phyloP scores from a whole-genome alignment of 2,329 filamentous ascomycete genomes.

The Nemania diffusa region DNA sequence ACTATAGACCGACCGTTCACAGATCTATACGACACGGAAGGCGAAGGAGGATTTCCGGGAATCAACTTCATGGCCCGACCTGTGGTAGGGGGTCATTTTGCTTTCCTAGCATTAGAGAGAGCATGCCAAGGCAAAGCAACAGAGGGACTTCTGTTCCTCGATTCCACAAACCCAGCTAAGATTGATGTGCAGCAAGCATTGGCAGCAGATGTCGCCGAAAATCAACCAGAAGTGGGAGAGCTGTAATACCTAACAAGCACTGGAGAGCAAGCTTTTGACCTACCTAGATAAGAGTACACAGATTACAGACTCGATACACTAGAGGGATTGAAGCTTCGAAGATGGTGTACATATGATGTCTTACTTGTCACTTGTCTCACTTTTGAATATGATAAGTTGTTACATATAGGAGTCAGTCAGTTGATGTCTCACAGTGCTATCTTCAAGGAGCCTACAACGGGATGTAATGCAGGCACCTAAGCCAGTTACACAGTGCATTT shows the following conservation, averaged over 20 bases:
- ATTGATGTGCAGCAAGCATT: slow-evolving; percentile 52
- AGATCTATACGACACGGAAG: slow-evolving; percentile 85
- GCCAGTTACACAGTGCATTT: background rate
- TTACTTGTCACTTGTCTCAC: background rate
- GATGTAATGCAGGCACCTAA: background rate
- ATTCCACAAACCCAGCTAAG: slow-evolving; percentile 49
- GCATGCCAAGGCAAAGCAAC: slow-evolving; percentile 78
- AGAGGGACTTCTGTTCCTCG: slow-evolving; percentile 64
- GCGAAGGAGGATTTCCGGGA: slow-evolving; percentile 77
- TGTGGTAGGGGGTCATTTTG: slow-evolving; percentile 87
- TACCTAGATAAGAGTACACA: background rate
- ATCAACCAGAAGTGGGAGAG: slow-evolving; percentile 43
- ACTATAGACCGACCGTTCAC: slow-evolving; percentile 75
- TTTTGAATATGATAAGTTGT: background rate
- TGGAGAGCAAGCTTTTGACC: background rate
- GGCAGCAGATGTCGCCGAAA: slow-evolving; percentile 41
- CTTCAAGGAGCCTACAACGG: background rate
- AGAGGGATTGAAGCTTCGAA: background rate
- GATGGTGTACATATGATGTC: background rate
- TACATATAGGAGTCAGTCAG: background rate
- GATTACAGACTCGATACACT: background rate
- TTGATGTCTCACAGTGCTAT: background rate
- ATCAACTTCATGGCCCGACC: slow-evolving; percentile 83
- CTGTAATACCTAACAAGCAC: slow-evolving; percentile 32
- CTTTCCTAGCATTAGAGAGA: slow-evolving; percentile 81